Percentiles rank a stretch among this genome's conserved stretches.
Evolutionary conservation across 306 rosid genomes (phyloP).

Genomic region (Nissolia schottii): DNA sequence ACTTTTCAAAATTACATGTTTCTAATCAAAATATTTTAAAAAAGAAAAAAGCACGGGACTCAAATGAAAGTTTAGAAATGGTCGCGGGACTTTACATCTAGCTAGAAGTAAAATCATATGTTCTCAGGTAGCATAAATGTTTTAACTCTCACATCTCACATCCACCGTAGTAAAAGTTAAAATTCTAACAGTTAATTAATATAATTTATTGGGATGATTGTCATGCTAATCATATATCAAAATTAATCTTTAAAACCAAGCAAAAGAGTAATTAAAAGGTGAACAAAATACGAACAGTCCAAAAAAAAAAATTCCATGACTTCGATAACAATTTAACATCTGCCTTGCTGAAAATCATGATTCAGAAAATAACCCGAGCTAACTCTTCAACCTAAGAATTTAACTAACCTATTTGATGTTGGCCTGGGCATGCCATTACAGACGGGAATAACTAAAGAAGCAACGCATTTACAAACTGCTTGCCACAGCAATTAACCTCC

Average conservation of each 20-base stretch:
- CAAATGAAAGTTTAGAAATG: too few species aligned
- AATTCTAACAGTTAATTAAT: too few species aligned
- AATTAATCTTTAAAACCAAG: background rate
- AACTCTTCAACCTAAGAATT: conserved; percentile 25
- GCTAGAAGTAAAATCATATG: too few species aligned
- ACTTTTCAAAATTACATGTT: too few species aligned
- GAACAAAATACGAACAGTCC: background rate
- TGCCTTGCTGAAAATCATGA: conserved; percentile 11
- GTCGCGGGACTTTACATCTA: too few species aligned
- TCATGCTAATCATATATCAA: background rate
- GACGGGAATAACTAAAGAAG: conserved; percentile 10
- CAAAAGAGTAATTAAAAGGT: background rate
- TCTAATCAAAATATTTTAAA: too few species aligned
- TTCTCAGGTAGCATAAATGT: too few species aligned
- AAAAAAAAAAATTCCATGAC: conserved; percentile 18
- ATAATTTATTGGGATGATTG: too few species aligned
- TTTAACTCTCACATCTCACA: too few species aligned
- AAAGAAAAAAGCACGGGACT: too few species aligned
- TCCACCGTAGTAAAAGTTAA: too few species aligned
- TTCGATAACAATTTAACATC: conserved; percentile 15
- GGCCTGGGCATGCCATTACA: conserved; percentile 19
- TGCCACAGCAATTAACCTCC: conserved; percentile 29
- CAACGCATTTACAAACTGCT: conserved; percentile 35
- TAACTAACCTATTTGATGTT: conserved; percentile 29
- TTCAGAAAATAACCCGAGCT: conserved; percentile 3